These are phyloP conservation scores for Petunia secreta DNA, from an alignment of 257 asterid species.

Conservation along the genomic window DNA sequence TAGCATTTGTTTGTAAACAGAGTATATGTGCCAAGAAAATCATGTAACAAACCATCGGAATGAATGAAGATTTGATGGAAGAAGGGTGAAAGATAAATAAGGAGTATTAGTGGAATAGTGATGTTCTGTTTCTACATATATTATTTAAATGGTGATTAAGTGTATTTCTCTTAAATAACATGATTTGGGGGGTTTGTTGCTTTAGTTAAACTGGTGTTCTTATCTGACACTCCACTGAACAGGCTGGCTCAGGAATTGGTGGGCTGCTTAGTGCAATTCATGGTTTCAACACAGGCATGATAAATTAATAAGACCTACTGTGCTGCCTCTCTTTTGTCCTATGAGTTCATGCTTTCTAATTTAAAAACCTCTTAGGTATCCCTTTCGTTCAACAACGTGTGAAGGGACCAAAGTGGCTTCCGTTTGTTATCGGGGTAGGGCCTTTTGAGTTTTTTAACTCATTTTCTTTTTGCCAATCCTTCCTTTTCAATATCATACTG, in stretches of 20 bases:
- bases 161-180: no score
- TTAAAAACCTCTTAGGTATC: conserved; percentile 46
- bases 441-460: conserved; percentile 6
- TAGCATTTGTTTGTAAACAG: no score
- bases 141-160: no score
- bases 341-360: neutral
- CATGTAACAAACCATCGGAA: no score
- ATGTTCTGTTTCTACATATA: no score
- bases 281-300: conserved; percentile 58
- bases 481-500: neutral
- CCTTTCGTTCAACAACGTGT: conserved; percentile 58
- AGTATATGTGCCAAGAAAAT: no score
- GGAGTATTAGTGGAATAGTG: no score
- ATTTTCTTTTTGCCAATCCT: neutral
- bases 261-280: conserved; percentile 70
- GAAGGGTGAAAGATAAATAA: no score
- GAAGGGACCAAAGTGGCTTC: conserved; percentile 76
- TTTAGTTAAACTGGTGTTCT: neutral
- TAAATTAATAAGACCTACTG: neutral
- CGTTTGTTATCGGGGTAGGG: conserved; percentile 60
- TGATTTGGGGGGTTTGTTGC: no score
- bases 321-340: neutral
- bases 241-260: conserved; percentile 73
- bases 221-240: conserved; percentile 23
- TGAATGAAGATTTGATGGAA: no score